Percentiles rank a stretch among this genome's conserved stretches.
phyloP scores from a whole-genome alignment of 345 rosid species.

The Gossypium turneri region DNA sequence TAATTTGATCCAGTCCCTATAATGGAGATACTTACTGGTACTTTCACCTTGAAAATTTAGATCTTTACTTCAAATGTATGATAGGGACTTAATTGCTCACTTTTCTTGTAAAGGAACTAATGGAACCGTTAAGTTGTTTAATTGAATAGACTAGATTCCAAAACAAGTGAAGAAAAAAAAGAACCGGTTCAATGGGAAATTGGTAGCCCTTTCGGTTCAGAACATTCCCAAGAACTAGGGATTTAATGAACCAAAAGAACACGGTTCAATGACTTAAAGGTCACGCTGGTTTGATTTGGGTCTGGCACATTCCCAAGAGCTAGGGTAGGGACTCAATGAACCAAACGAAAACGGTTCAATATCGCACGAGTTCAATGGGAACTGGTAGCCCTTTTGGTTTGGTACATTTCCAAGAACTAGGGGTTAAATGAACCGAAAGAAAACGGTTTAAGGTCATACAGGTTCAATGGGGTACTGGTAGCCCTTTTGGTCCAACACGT shows the following conservation, averaged over 20 bases:
- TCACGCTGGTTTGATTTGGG: background rate
- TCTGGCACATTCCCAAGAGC: background rate
- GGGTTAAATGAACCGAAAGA: background rate
- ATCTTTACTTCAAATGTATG: too few species aligned
- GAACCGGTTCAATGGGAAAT: background rate
- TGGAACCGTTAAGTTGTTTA: too few species aligned
- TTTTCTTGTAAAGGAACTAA: too few species aligned
- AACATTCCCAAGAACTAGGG: background rate
- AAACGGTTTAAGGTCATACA: background rate
- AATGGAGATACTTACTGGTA: too few species aligned
- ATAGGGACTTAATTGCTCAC: too few species aligned
- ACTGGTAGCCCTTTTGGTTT: background rate
- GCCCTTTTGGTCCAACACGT: too few species aligned
- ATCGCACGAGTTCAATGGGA: background rate
- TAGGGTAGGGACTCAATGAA: background rate
- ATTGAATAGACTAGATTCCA: too few species aligned
- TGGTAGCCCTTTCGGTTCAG: background rate
- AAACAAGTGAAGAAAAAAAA: too few species aligned
- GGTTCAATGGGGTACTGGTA: too few species aligned
- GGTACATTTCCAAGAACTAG: background rate
- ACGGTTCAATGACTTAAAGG: background rate
- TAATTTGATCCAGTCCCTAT: too few species aligned
- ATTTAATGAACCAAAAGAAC: background rate
- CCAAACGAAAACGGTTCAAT: background rate
- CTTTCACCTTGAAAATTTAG: too few species aligned